Conservation (phyloP, 139 green algal species). For the Helicosporidium sp. region DNA sequence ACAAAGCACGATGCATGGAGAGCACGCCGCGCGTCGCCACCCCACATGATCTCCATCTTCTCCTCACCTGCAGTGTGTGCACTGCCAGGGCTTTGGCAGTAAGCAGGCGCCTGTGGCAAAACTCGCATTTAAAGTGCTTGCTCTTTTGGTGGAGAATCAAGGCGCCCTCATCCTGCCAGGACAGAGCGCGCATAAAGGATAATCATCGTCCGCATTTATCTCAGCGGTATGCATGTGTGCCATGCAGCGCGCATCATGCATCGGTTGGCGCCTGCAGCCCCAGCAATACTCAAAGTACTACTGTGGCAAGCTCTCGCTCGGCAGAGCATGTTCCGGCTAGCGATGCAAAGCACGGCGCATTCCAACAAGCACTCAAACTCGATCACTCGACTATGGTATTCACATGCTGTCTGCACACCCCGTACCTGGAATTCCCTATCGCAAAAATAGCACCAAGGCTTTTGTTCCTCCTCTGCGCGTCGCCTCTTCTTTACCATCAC, state of each 20-base stretch:
- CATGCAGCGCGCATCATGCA: too few relatives aligned
- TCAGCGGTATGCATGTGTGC: too few relatives aligned
- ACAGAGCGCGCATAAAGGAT: too few relatives aligned
- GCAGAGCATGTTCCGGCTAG: neutral
- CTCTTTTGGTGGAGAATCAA: slow-evolving; percentile 76
- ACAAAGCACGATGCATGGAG: too few relatives aligned
- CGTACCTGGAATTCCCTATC: slow-evolving; percentile 29
- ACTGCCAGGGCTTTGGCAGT: slow-evolving; percentile 57
- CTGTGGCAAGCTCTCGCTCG: too few relatives aligned
- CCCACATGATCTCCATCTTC: too few relatives aligned
- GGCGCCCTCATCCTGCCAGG: slow-evolving; percentile 64
- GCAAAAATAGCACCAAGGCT: slow-evolving; percentile 73
- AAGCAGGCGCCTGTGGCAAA: slow-evolving; percentile 58
- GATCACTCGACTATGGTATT: neutral
- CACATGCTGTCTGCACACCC: neutral
- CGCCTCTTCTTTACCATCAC: slow-evolving; percentile 44
- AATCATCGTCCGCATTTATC: too few relatives aligned
- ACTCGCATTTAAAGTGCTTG: slow-evolving; percentile 65
- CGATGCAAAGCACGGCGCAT: slow-evolving; percentile 10
- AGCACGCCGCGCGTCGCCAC: neutral
- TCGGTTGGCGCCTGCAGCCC: too few relatives aligned
- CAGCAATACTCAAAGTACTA: too few relatives aligned
- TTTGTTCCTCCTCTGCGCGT: slow-evolving; percentile 25
- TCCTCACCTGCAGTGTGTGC: slow-evolving; percentile 69
- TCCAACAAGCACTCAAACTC: neutral